phyloP scores from a whole-genome alignment of 1,284 basidiomycete species.

The Ustilago tritici region DNA sequence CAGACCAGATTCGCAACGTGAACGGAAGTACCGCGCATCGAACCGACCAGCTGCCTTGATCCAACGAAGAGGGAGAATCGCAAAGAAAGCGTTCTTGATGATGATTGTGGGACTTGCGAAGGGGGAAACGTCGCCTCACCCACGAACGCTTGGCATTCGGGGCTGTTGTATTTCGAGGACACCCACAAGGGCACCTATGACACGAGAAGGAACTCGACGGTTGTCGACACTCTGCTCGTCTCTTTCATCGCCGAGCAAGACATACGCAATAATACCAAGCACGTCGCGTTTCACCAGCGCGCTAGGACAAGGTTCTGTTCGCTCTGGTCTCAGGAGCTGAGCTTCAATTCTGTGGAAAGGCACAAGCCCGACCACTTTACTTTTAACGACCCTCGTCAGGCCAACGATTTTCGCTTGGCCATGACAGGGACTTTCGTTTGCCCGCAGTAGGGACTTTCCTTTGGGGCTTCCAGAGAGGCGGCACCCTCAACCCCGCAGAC shows the following conservation, averaged over 20 bases:
- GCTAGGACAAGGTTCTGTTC: background rate
- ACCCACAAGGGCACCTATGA: background rate
- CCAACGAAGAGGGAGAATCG: slow-evolving; percentile 25
- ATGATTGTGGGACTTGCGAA: slow-evolving; percentile 18
- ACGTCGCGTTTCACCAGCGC: background rate
- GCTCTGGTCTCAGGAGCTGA: background rate
- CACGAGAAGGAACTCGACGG: background rate
- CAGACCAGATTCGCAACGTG: slow-evolving; percentile 45
- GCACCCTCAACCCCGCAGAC: background rate
- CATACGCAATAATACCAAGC: background rate
- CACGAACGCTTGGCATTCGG: slow-evolving; percentile 5
- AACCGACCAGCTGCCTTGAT: slow-evolving; percentile 40
- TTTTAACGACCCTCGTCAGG: slow-evolving; percentile 2
- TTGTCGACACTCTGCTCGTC: too few relatives aligned
- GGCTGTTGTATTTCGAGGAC: slow-evolving; percentile 1
- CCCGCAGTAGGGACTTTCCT: background rate
- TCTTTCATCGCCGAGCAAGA: too few relatives aligned
- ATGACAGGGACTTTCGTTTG: background rate
- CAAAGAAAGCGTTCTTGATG: slow-evolving; percentile 23
- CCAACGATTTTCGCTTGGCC: background rate
- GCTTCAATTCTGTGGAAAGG: background rate
- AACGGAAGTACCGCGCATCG: slow-evolving; percentile 27
- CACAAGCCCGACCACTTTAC: background rate
- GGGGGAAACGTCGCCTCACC: slow-evolving; percentile 25
- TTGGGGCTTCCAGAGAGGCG: background rate